Base-by-base conservation (phyloP, 1,284 basidiomycete genomes). In the Neolentinus lepideus region DNA sequence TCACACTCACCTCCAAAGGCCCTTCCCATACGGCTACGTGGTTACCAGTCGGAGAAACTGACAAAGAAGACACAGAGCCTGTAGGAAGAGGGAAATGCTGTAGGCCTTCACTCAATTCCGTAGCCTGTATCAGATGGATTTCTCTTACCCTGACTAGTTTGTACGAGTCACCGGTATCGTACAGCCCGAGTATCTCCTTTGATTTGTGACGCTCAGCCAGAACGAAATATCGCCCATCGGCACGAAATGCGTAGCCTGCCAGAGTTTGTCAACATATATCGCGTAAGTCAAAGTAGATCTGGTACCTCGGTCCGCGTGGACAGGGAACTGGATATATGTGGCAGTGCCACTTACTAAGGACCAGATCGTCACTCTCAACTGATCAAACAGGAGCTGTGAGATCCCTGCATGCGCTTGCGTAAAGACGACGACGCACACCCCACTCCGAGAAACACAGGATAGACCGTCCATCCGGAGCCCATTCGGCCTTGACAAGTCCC, bases 391-490 rank as follows among this genome's bases (percentile, higher is more conserved):
- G 29, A 11, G 19, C 26, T 35, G 43, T 51, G 11, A 33, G 19
- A 45, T 6, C 38, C 4, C 12, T 3, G 8, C 38, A 16, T 6
- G 19, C 38, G 38, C 24, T 25, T n/a, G 16, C 14, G 33, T 14
- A 33, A 36, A 26, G 52, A 53, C 26, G 4, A 54, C 33, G 3
- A 81, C 90, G 74, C 70, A 94, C 92, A 60, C 86, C 88, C 84
- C 89, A 90, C 61, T 93, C 89, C 2, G 90, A 91, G 69, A 92
- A 94, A 61, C 89, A 92, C n/a, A 94, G 69, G 2, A 94, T 75
- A 16, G 83, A 83, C 45, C 90, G 76, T 8, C 88, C 90, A 62
- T 90, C 87, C 2, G 86, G 88, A 0, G 88, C 88, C 92, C 92
- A 95, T 65, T 93, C 90, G 14, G 85, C 89, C 63, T 83, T 87